phyloP scores from a whole-genome alignment of 192 early-diverging fungal species.

The Rhizoclosmatium sp. region DNA sequence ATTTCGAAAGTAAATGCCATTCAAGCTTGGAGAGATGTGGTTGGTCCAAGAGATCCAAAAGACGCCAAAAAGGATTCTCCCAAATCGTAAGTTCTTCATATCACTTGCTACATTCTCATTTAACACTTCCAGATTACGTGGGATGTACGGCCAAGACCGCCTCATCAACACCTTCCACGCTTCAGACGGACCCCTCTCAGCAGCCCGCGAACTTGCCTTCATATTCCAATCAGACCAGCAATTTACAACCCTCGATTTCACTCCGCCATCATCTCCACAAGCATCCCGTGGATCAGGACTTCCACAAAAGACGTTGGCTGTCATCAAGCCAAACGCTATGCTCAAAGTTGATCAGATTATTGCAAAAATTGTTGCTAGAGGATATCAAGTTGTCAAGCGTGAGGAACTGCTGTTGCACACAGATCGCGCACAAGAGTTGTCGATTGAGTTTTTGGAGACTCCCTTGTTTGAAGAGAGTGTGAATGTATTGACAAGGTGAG shows the following conservation, averaged over 20 bases:
- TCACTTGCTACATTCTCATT: neutral
- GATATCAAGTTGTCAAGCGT: conserved; percentile 57
- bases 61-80: conserved; percentile 56
- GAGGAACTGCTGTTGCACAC: conserved; percentile 51
- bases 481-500: conserved; percentile 47
- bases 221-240: conserved; percentile 36
- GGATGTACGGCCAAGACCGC: conserved; percentile 60
- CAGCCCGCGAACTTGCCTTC: conserved; percentile 52
- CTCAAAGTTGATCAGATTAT: conserved; percentile 59
- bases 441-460: conserved; percentile 44
- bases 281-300: conserved; percentile 2
- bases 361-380: conserved; percentile 53
- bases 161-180: conserved; percentile 66
- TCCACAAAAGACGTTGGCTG: conserved; percentile 58
- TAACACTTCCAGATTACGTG: conserved; percentile 53
- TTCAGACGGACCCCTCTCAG: conserved; percentile 51
- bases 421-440: conserved; percentile 53
- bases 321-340: conserved; percentile 63
- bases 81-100: conserved; percentile 50
- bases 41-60: conserved; percentile 59
- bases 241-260: conserved; percentile 15
- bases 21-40: conserved; percentile 58
- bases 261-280: conserved; percentile 13
- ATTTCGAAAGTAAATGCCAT: conserved; percentile 60
- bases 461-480: conserved; percentile 52